Evolutionary conservation across 2,329 filamentous ascomycete genomes (phyloP).

Genomic region (Parascedosporium putredinis): DNA sequence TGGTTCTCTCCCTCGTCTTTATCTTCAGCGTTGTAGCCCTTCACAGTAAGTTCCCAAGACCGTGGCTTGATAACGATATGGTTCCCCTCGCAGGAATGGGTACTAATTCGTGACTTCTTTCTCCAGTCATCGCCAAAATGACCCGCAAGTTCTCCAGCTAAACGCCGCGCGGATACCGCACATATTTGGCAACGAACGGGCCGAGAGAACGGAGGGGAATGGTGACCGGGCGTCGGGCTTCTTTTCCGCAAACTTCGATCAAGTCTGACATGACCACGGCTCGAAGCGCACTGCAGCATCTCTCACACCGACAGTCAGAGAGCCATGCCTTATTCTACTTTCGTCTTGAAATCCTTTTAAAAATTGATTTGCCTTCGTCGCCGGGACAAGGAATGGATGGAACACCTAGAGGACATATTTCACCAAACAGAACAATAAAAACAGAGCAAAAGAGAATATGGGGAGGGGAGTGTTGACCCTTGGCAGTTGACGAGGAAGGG

Average conservation of each 20-base stretch:
- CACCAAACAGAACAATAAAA: too few species aligned
- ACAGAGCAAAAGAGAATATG: not conserved
- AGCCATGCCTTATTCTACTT: too few species aligned
- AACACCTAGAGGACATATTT: too few species aligned
- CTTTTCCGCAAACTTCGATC: too few species aligned
- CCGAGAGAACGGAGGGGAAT: not conserved
- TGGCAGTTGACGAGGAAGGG: not conserved
- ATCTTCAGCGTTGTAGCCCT: slow-evolving; percentile 97
- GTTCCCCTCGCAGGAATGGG: not conserved
- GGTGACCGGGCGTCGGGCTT: not conserved
- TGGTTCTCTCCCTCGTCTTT: slow-evolving; percentile 93
- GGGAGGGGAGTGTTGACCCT: not conserved
- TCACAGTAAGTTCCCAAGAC: slow-evolving; percentile 60
- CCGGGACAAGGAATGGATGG: too few species aligned
- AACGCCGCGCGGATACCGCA: slow-evolving; percentile 11
- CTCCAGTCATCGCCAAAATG: slow-evolving; percentile 82
- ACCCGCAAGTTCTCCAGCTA: slow-evolving; percentile 75
- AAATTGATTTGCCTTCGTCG: too few species aligned
- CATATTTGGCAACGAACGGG: not conserved
- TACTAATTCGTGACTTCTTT: slow-evolving; percentile 12
- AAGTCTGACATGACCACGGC: too few species aligned
- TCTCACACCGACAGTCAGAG: too few species aligned
- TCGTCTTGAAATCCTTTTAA: too few species aligned
- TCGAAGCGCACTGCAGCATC: too few species aligned
- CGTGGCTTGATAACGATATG: not conserved